phyloP scores from a whole-genome alignment of 2,329 filamentous ascomycete genomes.

The Cladosporium sp. region DNA sequence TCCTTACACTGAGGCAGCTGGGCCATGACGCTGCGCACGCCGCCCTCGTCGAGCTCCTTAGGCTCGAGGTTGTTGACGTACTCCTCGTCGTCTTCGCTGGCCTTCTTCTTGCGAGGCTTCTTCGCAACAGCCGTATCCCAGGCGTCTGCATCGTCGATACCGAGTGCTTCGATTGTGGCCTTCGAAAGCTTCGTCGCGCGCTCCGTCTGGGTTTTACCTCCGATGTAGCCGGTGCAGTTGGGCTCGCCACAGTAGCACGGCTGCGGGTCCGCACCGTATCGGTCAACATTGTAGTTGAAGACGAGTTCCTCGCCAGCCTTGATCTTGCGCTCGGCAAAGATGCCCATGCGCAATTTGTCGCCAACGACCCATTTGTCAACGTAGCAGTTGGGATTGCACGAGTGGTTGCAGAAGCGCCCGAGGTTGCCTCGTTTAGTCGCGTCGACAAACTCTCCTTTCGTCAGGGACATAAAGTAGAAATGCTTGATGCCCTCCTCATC shows the following conservation, averaged over 20 bases:
- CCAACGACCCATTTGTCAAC: slow-evolving; percentile 99
- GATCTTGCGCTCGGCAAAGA: slow-evolving; percentile 83
- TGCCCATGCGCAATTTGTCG: slow-evolving; percentile 96
- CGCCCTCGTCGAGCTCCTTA: slow-evolving; percentile 70
- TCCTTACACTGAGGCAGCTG: slow-evolving; percentile 96
- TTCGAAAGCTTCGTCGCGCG: slow-evolving; percentile 85
- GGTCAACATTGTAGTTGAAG: slow-evolving; percentile 99
- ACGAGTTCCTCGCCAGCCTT: slow-evolving; percentile 88
- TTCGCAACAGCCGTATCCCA: slow-evolving; percentile 89
- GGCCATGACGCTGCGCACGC: slow-evolving; percentile 91
- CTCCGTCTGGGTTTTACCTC: slow-evolving; percentile 95
- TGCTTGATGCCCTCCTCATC: slow-evolving; percentile 96
- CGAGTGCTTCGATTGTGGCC: slow-evolving; percentile 87
- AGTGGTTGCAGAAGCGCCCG: slow-evolving; percentile 97
- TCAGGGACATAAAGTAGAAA: slow-evolving; percentile 99
- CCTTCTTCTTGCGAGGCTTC: slow-evolving; percentile 88
- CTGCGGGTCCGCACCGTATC: slow-evolving; percentile 93
- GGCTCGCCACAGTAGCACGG: slow-evolving; percentile 93
- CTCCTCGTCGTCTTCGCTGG: slow-evolving; percentile 85
- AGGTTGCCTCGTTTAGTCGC: slow-evolving; percentile 95
- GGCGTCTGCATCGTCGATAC: slow-evolving; percentile 84
- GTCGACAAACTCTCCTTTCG: slow-evolving; percentile 92
- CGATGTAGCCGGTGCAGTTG: slow-evolving; percentile 94
- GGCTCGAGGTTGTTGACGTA: slow-evolving; percentile 86
- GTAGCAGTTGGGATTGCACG: slow-evolving; percentile 97